Conservation (phyloP, 73 alveolate species). For the Paramecium octaurelia region DNA sequence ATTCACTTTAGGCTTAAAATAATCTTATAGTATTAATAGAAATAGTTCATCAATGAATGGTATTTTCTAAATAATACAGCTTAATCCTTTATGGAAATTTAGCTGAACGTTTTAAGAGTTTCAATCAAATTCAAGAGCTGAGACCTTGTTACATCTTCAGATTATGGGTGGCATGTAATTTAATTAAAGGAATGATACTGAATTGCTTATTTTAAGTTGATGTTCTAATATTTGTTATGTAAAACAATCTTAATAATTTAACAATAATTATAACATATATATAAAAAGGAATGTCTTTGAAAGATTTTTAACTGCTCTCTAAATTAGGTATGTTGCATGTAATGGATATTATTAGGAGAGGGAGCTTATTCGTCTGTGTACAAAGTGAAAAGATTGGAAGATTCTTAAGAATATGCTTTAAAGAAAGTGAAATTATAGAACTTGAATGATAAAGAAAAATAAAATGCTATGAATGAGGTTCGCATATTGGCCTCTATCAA, state of each 20-base stretch:
- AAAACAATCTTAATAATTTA: not conserved
- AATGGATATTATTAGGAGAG: slow-evolving; percentile 70
- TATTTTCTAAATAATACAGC: too few species aligned
- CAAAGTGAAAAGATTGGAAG: slow-evolving; percentile 70
- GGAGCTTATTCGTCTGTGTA: slow-evolving; percentile 85
- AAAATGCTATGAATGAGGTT: slow-evolving; percentile 86
- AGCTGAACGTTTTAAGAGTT: too few species aligned
- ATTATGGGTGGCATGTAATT: not conserved
- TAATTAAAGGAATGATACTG: not conserved
- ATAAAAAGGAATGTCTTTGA: slow-evolving; percentile 58
- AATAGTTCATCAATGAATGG: not conserved
- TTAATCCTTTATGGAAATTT: too few species aligned
- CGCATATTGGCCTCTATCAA: slow-evolving; percentile 80
- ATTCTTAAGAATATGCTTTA: slow-evolving; percentile 70
- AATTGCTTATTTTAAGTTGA: not conserved
- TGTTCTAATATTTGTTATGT: not conserved
- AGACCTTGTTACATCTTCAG: not conserved
- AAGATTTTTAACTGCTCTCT: slow-evolving; percentile 59
- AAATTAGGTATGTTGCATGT: slow-evolving; percentile 61
- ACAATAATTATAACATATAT: not conserved
- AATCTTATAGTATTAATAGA: too few species aligned
- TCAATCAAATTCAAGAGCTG: not conserved
- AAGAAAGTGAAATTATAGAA: slow-evolving; percentile 75
- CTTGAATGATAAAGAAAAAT: slow-evolving; percentile 78
- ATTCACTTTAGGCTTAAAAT: too few species aligned